Percentiles rank a stretch among this genome's conserved stretches.
Evolutionary conservation across 179 eudicot species (phyloP).

Genomic region (Drosera spatulata): DNA sequence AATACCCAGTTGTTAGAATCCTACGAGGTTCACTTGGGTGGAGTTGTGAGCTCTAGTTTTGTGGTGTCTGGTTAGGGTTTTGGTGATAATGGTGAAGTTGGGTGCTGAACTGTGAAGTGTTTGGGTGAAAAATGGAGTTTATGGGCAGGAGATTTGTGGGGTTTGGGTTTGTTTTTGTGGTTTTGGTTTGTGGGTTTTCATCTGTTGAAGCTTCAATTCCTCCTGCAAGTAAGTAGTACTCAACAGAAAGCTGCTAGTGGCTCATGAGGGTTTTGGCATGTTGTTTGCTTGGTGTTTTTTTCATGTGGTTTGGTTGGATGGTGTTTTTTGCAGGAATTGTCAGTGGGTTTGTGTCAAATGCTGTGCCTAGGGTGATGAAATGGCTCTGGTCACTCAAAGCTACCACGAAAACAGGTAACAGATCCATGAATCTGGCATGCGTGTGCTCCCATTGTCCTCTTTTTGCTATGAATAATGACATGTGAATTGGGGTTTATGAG

Average conservation of each 20-base stretch:
- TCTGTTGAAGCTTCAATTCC: slow-evolving; percentile 55
- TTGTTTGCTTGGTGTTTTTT: slow-evolving; percentile 6
- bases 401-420: slow-evolving; percentile 65
- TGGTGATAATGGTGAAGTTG: slow-evolving; percentile 1
- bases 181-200: slow-evolving; percentile 40
- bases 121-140: slow-evolving; percentile 10
- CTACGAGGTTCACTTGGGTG: too few relatives aligned
- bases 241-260: slow-evolving; percentile 2
- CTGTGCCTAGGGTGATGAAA: slow-evolving; percentile 55
- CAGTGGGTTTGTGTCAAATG: slow-evolving; percentile 65
- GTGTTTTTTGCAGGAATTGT: slow-evolving; percentile 53
- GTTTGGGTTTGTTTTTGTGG: slow-evolving; percentile 19
- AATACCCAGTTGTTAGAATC: too few relatives aligned
- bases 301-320: not conserved
- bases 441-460: slow-evolving; percentile 1
- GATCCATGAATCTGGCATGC: slow-evolving; percentile 9
- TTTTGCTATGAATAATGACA: not conserved
- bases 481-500: too few relatives aligned
- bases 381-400: slow-evolving; percentile 84
- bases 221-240: slow-evolving; percentile 58
- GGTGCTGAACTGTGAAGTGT: not conserved
- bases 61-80: not conserved
- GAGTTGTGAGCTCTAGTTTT: too few relatives aligned
- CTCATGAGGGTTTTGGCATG: slow-evolving; percentile 3
- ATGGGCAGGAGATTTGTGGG: slow-evolving; percentile 26